A percentile compares a stretch with the other conserved stretches of the same genome.
Conservation (phyloP, 768 basidiomycete genomes). For the Phaeotremella skinneri region DNA sequence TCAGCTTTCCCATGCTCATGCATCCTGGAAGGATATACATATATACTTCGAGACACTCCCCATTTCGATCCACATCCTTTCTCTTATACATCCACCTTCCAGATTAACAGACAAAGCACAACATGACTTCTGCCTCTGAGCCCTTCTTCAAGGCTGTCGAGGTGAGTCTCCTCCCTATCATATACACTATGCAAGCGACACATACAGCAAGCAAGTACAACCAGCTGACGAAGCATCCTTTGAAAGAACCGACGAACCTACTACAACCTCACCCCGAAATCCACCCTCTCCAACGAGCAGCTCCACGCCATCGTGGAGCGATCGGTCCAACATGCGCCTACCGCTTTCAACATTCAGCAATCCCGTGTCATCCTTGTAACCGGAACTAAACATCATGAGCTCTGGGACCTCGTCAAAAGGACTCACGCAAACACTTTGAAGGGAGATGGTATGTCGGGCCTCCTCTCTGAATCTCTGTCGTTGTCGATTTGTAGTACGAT, state of each 20-base stretch:
- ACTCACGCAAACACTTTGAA: slow-evolving; percentile 11
- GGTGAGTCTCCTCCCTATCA: slow-evolving; percentile 16
- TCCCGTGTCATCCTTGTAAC: slow-evolving; percentile 49
- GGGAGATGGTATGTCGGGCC: slow-evolving; percentile 18
- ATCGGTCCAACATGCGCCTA: slow-evolving; percentile 50
- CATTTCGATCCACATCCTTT: background rate
- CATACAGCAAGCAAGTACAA: background rate
- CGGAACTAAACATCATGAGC: slow-evolving; percentile 38
- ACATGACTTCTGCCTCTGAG: slow-evolving; percentile 18
- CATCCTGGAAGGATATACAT: background rate
- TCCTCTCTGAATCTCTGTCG: background rate
- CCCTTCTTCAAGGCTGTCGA: slow-evolving; percentile 46
- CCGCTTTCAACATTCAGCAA: slow-evolving; percentile 52
- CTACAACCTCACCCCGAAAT: slow-evolving; percentile 47
- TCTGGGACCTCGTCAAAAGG: slow-evolving; percentile 41
- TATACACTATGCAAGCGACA: background rate
- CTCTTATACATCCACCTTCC: slow-evolving; percentile 1
- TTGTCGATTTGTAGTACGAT: background rate
- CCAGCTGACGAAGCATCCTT: slow-evolving; percentile 2
- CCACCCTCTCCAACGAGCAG: slow-evolving; percentile 42
- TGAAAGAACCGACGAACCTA: slow-evolving; percentile 46
- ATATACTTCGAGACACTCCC: background rate
- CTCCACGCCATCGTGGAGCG: slow-evolving; percentile 48
- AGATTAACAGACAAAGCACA: background rate
- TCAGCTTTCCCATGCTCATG: background rate